Evolutionary conservation across 108 stramenopile genomes (phyloP), one percentile per base, ranked within the genome.

Genomic region (Pseudonitzschia pungens): DNA sequence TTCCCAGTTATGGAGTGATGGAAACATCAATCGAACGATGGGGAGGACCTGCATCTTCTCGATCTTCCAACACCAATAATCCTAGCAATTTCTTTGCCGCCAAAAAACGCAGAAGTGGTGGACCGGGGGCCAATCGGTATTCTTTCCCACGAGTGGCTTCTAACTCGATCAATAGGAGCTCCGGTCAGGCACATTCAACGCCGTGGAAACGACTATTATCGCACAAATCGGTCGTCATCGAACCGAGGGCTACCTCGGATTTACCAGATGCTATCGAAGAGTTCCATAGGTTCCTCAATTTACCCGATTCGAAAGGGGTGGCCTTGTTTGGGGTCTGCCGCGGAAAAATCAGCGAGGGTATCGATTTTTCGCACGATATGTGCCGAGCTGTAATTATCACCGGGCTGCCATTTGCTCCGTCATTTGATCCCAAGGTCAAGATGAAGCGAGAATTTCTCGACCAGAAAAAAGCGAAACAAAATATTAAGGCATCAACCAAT

Each of bases 301-400:
- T 84, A 71, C 84, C 85, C 20, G 80, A 87, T 45, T 78, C 84
- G 31, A 86, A 84, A 42, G 96, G 97, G 14, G 91, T 92, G 11
- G 83, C 94, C 20, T 69, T 99, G 26, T 86, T 99, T 76, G 99
- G 96, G 16, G 97, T 99, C 9, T 98, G 99, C 72, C 82, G 98
- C 5, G 97, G 96, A 26, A 97, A 95, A 53, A 92, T 92, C 22
- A 83, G 84, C 40, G 93, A 94, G 42, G 92, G 92, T n/a, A 93
- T 96, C 74, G 98, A 99, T 75, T 99, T 99, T 80, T 74, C 83
- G 10, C 92, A 98, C 85, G 80, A 94, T 48, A 87, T 86, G 83
- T 97, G 96, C 36, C 90, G 98, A 26, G 86, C 91, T 12, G 98
- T 98, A n/a, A 77, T 99, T 31, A 89, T 99, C 27, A 98, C 98